Evolutionary conservation across 805 yeast genomes (phyloP).

Genomic region (Tetrapisispora nanseiensis): DNA sequence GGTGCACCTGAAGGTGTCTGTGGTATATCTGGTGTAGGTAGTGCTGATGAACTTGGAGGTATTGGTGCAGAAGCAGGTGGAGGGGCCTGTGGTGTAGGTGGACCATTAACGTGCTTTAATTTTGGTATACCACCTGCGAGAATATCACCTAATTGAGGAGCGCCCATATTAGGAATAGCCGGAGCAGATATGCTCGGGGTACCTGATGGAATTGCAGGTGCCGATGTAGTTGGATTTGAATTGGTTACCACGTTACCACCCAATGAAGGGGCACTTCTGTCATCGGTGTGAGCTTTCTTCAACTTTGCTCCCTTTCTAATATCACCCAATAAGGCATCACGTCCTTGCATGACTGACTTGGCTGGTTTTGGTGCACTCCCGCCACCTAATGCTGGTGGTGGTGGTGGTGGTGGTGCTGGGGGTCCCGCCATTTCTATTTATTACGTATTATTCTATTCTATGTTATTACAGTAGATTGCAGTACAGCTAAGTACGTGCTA

Average conservation of each 20-base stretch:
- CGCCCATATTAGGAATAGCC: constrained; percentile 24
- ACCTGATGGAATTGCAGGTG: constrained; percentile 17
- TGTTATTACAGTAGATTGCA: too few species aligned
- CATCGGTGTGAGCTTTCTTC: constrained; percentile 55
- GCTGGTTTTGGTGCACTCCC: constrained; percentile 28
- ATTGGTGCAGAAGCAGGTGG: constrained; percentile 8
- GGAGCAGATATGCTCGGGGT: constrained; percentile 17
- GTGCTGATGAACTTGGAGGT: too few species aligned
- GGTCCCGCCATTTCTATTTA: constrained; percentile 26
- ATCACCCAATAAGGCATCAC: constrained; percentile 64
- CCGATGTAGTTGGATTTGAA: constrained; percentile 4
- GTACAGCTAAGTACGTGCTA: too few species aligned
- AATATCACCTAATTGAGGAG: constrained; percentile 28
- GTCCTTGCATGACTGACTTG: constrained; percentile 28
- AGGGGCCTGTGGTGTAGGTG: constrained; percentile 7
- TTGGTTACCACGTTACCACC: constrained; percentile 30
- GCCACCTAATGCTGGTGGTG: constrained; percentile 30
- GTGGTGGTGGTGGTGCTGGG: constrained; percentile 55
- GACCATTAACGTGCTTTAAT: constrained; percentile 31
- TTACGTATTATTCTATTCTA: too few species aligned
- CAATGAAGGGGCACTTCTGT: constrained; percentile 52
- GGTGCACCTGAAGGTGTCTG: constrained; percentile 8
- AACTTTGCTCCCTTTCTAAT: constrained; percentile 61
- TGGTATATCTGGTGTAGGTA: constrained; percentile 3
- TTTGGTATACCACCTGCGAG: constrained; percentile 72